Percentiles rank a stretch among this genome's conserved stretches.
phyloP scores from a whole-genome alignment of 2,329 filamentous ascomycete genomes.

The Colletotrichum falcatum region DNA sequence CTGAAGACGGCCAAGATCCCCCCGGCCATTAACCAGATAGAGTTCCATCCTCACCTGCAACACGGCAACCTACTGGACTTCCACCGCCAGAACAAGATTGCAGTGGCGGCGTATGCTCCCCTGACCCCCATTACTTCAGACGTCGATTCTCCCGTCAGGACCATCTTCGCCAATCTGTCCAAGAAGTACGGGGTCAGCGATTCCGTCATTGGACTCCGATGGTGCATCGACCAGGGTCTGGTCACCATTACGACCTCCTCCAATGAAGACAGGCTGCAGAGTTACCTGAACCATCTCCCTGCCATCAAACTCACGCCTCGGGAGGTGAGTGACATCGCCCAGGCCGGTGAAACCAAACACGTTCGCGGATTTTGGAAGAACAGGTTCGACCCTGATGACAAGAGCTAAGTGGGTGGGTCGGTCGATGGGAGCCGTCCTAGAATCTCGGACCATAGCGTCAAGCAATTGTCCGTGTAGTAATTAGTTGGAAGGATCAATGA shows the following conservation, averaged over 20 bases:
- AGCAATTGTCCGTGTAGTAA: background rate
- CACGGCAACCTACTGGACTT: constrained; percentile 70
- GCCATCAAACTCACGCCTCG: constrained; percentile 69
- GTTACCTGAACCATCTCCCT: constrained; percentile 63
- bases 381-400: constrained; percentile 65
- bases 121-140: constrained; percentile 64
- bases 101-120: constrained; percentile 66
- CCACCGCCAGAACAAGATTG: constrained; percentile 68
- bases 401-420: constrained; percentile 48
- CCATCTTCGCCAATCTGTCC: constrained; percentile 62
- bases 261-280: constrained; percentile 67
- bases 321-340: constrained; percentile 68
- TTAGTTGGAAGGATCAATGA: background rate
- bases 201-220: constrained; percentile 69
- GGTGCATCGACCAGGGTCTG: constrained; percentile 70
- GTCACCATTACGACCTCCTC: constrained; percentile 70
- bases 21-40: constrained; percentile 84
- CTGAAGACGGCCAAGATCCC: constrained; percentile 69
- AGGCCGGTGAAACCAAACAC: constrained; percentile 70
- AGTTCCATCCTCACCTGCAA: constrained; percentile 82
- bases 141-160: constrained; percentile 65
- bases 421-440: background rate
- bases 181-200: constrained; percentile 69
- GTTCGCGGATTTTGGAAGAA: constrained; percentile 69
- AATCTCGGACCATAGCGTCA: background rate